These are phyloP conservation scores for Asterella californica DNA, from an alignment of 225 moss, liverwort and hornwort species.

Conservation along the genomic window DNA sequence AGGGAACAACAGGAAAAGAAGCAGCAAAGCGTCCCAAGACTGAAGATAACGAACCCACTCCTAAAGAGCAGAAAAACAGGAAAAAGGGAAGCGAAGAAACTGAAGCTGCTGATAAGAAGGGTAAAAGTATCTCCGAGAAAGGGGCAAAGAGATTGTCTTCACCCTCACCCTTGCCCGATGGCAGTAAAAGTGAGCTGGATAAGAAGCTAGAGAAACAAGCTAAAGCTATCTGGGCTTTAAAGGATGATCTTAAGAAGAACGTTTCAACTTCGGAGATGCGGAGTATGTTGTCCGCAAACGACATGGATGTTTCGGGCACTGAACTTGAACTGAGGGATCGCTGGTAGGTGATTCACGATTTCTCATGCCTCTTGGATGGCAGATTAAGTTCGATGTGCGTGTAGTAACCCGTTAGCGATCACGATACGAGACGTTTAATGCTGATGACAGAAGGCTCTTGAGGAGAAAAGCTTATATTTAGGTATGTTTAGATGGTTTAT, in stretches of 20 bases:
- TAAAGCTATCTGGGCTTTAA: slow-evolving; percentile 76
- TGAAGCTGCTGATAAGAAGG: slow-evolving; percentile 41
- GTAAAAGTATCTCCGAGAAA: slow-evolving; percentile 41
- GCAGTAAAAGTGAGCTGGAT: slow-evolving; percentile 45
- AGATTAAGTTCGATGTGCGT: background rate
- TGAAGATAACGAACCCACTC: slow-evolving; percentile 33
- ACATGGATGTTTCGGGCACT: slow-evolving; percentile 70
- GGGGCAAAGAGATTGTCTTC: slow-evolving; percentile 39
- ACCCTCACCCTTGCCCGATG: slow-evolving; percentile 24
- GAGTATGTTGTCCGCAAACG: slow-evolving; percentile 58
- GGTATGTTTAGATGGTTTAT: background rate
- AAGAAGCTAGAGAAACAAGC: slow-evolving; percentile 74
- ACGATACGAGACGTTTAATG: background rate
- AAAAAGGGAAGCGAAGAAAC: slow-evolving; percentile 28
- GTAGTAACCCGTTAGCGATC: background rate
- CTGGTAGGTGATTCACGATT: slow-evolving; percentile 50
- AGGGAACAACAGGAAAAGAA: slow-evolving; percentile 45
- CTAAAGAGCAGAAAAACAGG: slow-evolving; percentile 25
- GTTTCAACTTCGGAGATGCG: slow-evolving; percentile 66
- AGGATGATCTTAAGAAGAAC: slow-evolving; percentile 71
- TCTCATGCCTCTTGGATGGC: background rate
- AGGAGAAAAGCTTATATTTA: background rate
- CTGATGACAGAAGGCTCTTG: background rate
- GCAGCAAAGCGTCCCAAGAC: slow-evolving; percentile 59
- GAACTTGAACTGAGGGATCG: slow-evolving; percentile 88